These are phyloP conservation scores for Bassia scoparia DNA, from an alignment of 148 eudicot species.

Conservation along the genomic window DNA sequence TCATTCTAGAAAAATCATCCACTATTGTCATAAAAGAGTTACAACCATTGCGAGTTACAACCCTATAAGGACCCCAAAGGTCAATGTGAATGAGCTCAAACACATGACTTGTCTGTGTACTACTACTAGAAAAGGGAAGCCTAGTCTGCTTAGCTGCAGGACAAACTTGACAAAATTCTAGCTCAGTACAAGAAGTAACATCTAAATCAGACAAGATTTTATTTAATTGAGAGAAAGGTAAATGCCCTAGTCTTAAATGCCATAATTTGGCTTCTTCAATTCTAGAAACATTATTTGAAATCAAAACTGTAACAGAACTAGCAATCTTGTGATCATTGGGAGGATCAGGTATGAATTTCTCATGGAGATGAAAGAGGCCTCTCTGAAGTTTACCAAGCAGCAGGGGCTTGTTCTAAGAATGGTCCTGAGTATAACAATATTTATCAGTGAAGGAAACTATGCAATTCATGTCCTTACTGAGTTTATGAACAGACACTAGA, in stretches of 20 bases:
- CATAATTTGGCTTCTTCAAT: neutral
- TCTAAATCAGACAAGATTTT: too few species aligned
- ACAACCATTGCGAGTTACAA: neutral
- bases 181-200: fast-evolving
- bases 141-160: neutral
- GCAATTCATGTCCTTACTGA: neutral
- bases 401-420: neutral
- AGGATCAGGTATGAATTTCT: too few species aligned
- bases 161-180: neutral
- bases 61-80: neutral
- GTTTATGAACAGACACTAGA: neutral
- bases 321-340: too few species aligned
- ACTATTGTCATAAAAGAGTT: neutral
- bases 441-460: neutral
- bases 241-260: neutral
- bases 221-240: neutral
- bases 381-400: neutral
- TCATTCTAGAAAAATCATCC: neutral
- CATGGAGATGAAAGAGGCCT: too few species aligned
- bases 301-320: too few species aligned
- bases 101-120: too few species aligned
- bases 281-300: too few species aligned
- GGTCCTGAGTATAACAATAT: neutral
- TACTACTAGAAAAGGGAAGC: neutral
- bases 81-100: neutral